A percentile compares a stretch with the other conserved stretches of the same genome.
These are phyloP conservation scores for Hypoxylon sp. DNA, from an alignment of 2,329 filamentous ascomycete genomes.

Conservation along the genomic window DNA sequence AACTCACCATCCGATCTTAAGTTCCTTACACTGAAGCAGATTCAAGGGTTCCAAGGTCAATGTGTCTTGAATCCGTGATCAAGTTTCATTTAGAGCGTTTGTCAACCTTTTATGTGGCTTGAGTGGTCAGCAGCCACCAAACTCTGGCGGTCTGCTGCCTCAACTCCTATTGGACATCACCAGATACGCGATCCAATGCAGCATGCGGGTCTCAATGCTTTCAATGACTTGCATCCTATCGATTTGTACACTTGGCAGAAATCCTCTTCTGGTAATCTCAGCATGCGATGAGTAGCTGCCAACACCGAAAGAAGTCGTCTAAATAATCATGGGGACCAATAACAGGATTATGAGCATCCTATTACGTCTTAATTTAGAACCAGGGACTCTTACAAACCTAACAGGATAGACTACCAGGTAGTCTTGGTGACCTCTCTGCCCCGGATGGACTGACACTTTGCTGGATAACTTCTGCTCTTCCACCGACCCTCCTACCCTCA, in stretches of 20 bases:
- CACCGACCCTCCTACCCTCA: conserved; percentile 4
- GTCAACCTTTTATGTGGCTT: conserved; percentile 6
- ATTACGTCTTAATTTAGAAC: background rate
- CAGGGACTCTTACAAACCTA: background rate
- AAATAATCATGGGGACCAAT: background rate
- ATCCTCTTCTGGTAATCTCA: conserved; percentile 17
- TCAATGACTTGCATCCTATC: conserved; percentile 8
- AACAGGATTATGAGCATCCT: background rate
- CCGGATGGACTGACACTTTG: background rate
- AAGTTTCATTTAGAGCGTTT: background rate
- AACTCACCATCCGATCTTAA: background rate
- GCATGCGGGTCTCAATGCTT: conserved; percentile 26
- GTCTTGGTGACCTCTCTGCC: background rate
- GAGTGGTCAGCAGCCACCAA: conserved; percentile 11
- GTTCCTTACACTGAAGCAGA: no score
- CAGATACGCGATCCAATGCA: conserved; percentile 22
- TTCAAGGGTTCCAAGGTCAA: background rate
- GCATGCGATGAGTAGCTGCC: conserved; percentile 5
- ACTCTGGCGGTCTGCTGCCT: no score
- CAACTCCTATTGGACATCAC: conserved; percentile 12
- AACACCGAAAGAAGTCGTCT: background rate
- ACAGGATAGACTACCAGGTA: background rate
- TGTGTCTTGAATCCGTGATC: background rate
- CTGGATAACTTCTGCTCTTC: background rate
- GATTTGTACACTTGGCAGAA: background rate